Base-by-base conservation (phyloP, 345 rosid species). In the Raphanus raphanistrum region DNA sequence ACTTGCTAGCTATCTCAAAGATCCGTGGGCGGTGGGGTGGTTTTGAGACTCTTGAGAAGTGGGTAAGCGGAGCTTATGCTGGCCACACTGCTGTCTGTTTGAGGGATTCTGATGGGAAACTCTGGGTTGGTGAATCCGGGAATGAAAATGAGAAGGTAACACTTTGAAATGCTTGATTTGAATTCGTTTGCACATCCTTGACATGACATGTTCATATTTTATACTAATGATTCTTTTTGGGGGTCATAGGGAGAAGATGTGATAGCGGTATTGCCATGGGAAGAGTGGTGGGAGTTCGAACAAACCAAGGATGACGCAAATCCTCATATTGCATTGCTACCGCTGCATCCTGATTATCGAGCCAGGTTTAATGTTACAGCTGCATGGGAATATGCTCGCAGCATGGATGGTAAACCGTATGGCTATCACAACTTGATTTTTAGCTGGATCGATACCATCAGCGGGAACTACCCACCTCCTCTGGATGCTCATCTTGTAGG, bases 201-300 rank as follows among this genome's bases (percentile, higher is more conserved):
- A 28, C 4, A 2, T 28, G 31, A 2, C 31, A 28, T 28, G 31
- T 28, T 28, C 31, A 1, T 28, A 28, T 28, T 28, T 28, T 28
- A 28, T 0, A 28, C 31, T 4, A 28, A 28, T 28, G 31, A 28
- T 28, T 28, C 4, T 28, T 28, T 28, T 28, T 28, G 31, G 31
- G 38, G 72, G 16, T 75, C 71, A 48, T 73, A 92, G 99, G 98
- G 99, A 77, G 92, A 91, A 85, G 96, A 93, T 84, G 75, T 93
- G 36, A 81, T 93, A 80, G 93, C 96, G 12, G 31, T 93, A 67
- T 21, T 93, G 68, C 91, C 98, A 29, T 96, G 99, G 99, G 99
- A 93, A 28, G 96, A 96, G 82, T 93, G 99, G 99, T 96, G 98
- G 99, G 94, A 96, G 32, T 93, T 90, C 78, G 99, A 96, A 85